Conservation (phyloP, 2,329 filamentous ascomycete species). For the Cladosporium phlei region DNA sequence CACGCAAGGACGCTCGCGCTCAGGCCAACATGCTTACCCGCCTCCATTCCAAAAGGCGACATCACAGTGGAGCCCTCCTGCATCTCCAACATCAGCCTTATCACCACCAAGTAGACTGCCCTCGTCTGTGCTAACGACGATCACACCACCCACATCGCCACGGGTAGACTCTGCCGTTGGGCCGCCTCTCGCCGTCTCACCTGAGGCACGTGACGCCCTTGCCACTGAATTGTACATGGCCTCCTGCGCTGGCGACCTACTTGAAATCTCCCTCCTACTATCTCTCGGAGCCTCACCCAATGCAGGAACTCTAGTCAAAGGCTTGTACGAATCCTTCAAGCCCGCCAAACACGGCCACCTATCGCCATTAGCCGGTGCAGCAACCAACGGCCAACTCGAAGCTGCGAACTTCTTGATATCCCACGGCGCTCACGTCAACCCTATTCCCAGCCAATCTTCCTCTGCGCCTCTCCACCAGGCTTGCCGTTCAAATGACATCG, state of each 20-base stretch:
- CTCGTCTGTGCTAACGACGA: slow-evolving; percentile 15
- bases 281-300: slow-evolving; percentile 27
- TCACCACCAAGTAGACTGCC: slow-evolving; percentile 13
- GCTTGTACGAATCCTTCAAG: slow-evolving; percentile 31
- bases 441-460: slow-evolving; percentile 23
- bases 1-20: slow-evolving; percentile 9
- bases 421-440: slow-evolving; percentile 28
- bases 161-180: not conserved
- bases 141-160: slow-evolving; percentile 6
- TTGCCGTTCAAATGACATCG: slow-evolving; percentile 25
- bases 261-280: slow-evolving; percentile 24
- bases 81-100: slow-evolving; percentile 22
- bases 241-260: slow-evolving; percentile 27
- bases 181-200: not conserved
- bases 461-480: slow-evolving; percentile 31
- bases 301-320: slow-evolving; percentile 22
- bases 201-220: slow-evolving; percentile 17
- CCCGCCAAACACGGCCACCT: slow-evolving; percentile 31
- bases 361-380: slow-evolving; percentile 31
- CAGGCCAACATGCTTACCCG: slow-evolving; percentile 8
- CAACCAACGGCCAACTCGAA: slow-evolving; percentile 24
- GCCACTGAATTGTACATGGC: slow-evolving; percentile 27
- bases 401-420: slow-evolving; percentile 26
- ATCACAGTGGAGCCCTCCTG: slow-evolving; percentile 29
- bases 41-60: slow-evolving; percentile 27